Base-by-base conservation (phyloP, 2,329 filamentous ascomycete genomes). In the Aspergillus sojae region DNA sequence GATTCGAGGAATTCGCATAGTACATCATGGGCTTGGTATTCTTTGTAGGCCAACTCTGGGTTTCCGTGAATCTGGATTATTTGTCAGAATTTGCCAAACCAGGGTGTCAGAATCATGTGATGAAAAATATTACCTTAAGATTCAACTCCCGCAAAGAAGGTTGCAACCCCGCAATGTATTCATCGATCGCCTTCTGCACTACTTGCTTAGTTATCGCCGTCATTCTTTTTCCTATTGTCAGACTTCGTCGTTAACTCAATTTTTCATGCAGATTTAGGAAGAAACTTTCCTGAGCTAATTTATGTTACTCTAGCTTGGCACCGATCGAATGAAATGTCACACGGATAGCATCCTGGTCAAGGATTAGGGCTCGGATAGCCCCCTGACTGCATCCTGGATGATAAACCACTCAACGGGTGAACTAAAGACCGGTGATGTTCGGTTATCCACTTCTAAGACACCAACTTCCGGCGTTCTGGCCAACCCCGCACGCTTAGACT, bases 1-100 rank as follows among this genome's bases (percentile, higher is more conserved):
- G 39, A n/a, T 54, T 68, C 64, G 5, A 71, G 58, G 28, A 68
- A 64, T 4, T 56, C 23, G 26, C 65, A 67, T 16, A 68, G 53
- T 10, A 58, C 59, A 52, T 70, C 58, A 43, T 71, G 69, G 4
- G 67, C 67, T 16, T 62, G 30, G 23, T 62, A 28, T 34, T 71
- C 68, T 57, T 70, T 21, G 32, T 69, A 69, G 5, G 60, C 67
- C n/a, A 70, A 58, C 39, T 71, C 68, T 3, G 66, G 67, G 34
- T 69, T 65, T 11, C 58, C 57, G 39, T 64, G 65, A 34, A 70
- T 68, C 67, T 68, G 11, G 1, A 21, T 21, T 2, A 14, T 43
- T 43, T 19, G 39, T 43, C 7, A 57, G 9, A 21, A 32, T 12
- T 30, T 19, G 1, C 9, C 5, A 2, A 45, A 41, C 2, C 19